Percentiles rank a stretch among this genome's conserved stretches.
These are phyloP conservation scores for Cercospora sp. DNA, from an alignment of 2,329 filamentous ascomycete genomes.

Conservation along the genomic window DNA sequence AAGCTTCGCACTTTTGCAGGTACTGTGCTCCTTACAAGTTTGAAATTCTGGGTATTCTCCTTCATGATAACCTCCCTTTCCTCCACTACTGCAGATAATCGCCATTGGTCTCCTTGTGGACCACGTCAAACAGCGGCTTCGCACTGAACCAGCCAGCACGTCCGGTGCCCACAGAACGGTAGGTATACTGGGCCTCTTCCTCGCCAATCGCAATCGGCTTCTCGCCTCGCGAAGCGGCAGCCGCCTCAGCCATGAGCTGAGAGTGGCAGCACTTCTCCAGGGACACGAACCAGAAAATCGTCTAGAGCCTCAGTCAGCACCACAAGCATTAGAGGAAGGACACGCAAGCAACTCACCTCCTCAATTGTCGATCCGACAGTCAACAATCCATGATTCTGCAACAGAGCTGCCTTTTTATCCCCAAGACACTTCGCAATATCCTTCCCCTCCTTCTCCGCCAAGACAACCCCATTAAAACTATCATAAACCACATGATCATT, in stretches of 20 bases:
- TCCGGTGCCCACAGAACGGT: conserved; percentile 62
- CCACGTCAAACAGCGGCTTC: conserved; percentile 69
- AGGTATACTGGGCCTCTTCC: conserved; percentile 67
- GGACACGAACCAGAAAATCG: conserved; percentile 44
- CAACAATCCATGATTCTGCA: conserved; percentile 50
- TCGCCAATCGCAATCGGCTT: conserved; percentile 67
- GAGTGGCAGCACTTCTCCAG: conserved; percentile 46
- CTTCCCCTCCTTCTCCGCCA: conserved; percentile 48
- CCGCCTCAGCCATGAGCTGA: conserved; percentile 57
- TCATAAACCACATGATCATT: conserved; percentile 45
- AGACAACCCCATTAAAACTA: conserved; percentile 50
- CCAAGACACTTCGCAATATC: conserved; percentile 46
- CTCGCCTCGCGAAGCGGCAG: conserved; percentile 61
- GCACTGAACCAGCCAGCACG: conserved; percentile 69
- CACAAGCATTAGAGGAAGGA: not conserved
- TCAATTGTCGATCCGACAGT: conserved; percentile 46
- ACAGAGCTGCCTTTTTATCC: conserved; percentile 44
- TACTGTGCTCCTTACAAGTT: not conserved
- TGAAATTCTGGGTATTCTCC: not conserved
- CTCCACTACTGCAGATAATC: conserved; percentile 50
- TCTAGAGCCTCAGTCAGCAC: conserved; percentile 7
- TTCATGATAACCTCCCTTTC: not conserved
- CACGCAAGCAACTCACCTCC: conserved; percentile 29
- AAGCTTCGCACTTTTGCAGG: not conserved
- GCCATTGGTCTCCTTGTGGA: conserved; percentile 60